Conservation (phyloP, 371 early-diverging fungal genomes). For the Chytridium lagenaria region DNA sequence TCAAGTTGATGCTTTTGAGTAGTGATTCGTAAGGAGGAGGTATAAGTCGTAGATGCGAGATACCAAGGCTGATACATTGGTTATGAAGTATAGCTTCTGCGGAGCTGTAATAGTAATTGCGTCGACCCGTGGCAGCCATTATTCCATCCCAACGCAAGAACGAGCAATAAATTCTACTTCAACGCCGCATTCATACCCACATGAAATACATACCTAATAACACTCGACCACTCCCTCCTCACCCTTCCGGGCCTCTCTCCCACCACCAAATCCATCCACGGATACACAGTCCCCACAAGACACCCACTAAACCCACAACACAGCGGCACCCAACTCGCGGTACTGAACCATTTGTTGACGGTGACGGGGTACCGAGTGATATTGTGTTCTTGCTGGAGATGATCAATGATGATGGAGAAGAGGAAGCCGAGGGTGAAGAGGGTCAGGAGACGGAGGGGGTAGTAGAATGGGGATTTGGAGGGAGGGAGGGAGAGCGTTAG, state of each 20-base stretch:
- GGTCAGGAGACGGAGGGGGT: slow-evolving; percentile 51
- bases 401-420: slow-evolving; percentile 61
- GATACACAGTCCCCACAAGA: slow-evolving; percentile 61
- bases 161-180: too few relatives aligned
- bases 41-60: too few relatives aligned
- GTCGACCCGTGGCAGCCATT: too few relatives aligned
- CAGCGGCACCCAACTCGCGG: slow-evolving; percentile 62
- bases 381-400: slow-evolving; percentile 59
- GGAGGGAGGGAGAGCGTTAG: slow-evolving; percentile 12
- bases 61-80: too few relatives aligned
- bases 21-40: too few relatives aligned
- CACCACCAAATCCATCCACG: slow-evolving; percentile 50
- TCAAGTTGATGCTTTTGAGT: too few relatives aligned
- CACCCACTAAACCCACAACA: slow-evolving; percentile 59
- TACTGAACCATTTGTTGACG: slow-evolving; percentile 46
- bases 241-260: slow-evolving; percentile 33
- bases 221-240: slow-evolving; percentile 58
- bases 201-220: slow-evolving; percentile 49
- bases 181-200: slow-evolving; percentile 13
- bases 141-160: too few relatives aligned
- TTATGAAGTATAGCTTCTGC: too few relatives aligned
- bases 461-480: slow-evolving; percentile 43
- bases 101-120: too few relatives aligned
- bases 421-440: slow-evolving; percentile 63
- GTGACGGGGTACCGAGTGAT: slow-evolving; percentile 51